These are phyloP conservation scores for Xylariaceae sp. DNA, from an alignment of 2,329 filamentous ascomycete genomes.

Conservation along the genomic window DNA sequence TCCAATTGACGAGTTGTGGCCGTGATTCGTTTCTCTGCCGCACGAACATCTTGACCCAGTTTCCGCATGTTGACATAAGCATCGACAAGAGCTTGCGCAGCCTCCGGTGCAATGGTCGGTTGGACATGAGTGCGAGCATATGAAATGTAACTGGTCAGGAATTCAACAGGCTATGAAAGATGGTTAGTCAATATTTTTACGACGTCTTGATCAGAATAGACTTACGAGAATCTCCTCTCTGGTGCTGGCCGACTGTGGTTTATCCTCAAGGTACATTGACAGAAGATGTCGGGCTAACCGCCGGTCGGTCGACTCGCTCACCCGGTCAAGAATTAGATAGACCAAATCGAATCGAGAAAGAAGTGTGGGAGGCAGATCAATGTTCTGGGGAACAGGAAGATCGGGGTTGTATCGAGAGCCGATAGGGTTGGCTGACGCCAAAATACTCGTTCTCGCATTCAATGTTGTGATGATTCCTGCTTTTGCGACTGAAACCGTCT, in stretches of 20 bases:
- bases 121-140: conserved; percentile 86
- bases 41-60: conserved; percentile 79
- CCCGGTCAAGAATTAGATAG: conserved; percentile 89
- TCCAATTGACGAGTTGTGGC: conserved; percentile 95
- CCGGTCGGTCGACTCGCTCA: conserved; percentile 85
- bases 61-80: conserved; percentile 94
- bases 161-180: conserved; percentile 70
- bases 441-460: conserved; percentile 90
- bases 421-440: conserved; percentile 96
- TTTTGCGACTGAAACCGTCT: conserved; percentile 80
- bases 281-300: conserved; percentile 87
- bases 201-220: conserved; percentile 16
- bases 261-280: conserved; percentile 94
- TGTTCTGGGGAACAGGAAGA: conserved; percentile 93
- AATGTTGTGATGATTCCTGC: conserved; percentile 95
- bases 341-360: conserved; percentile 95
- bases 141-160: conserved; percentile 93
- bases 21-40: conserved; percentile 91
- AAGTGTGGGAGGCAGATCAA: conserved; percentile 90
- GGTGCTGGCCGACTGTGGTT: conserved; percentile 73
- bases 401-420: conserved; percentile 97
- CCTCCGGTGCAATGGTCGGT: conserved; percentile 72
- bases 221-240: conserved; percentile 74
- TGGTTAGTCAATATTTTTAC: conserved; percentile 26
- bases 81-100: conserved; percentile 76